phyloP scores from a whole-genome alignment of 2,329 filamentous ascomycete genomes.

The Graphiopsis chlorocephala region DNA sequence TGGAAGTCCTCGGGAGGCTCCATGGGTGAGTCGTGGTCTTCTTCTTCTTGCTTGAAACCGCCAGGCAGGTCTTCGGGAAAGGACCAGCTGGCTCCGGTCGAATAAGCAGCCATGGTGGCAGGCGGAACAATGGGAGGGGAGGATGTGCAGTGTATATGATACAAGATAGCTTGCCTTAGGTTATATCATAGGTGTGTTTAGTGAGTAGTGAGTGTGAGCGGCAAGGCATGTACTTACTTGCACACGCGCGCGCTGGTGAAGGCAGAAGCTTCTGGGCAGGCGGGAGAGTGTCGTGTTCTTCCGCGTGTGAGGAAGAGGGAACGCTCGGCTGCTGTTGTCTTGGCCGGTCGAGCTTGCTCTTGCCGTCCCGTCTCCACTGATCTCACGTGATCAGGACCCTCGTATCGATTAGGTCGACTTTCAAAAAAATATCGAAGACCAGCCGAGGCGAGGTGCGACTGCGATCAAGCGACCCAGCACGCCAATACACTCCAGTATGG shows the following conservation, averaged over 20 bases:
- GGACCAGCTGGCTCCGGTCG: slow-evolving; percentile 43
- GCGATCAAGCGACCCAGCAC: slow-evolving; percentile 5
- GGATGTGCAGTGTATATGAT: neutral
- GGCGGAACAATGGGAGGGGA: neutral
- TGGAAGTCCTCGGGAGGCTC: slow-evolving; percentile 16
- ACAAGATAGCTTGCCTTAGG: slow-evolving; percentile 7
- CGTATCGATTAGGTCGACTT: neutral
- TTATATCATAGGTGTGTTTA: slow-evolving; percentile 7
- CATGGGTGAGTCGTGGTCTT: slow-evolving; percentile 17
- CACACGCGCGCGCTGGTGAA: neutral
- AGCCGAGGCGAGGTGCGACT: neutral
- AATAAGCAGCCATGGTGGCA: slow-evolving; percentile 41
- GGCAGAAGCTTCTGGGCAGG: slow-evolving; percentile 14
- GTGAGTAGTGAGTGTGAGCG: neutral
- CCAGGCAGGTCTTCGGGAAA: slow-evolving; percentile 48
- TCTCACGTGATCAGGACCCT: neutral
- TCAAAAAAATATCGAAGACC: slow-evolving; percentile 9
- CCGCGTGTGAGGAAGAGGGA: neutral
- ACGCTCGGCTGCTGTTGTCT: neutral
- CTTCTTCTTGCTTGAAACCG: slow-evolving; percentile 23
- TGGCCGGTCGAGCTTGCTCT: neutral
- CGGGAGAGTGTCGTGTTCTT: slow-evolving; percentile 5
- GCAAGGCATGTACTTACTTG: neutral
- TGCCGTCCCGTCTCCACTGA: neutral
- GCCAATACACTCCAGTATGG: slow-evolving; percentile 9